Evolutionary conservation across 228 moss, liverwort and hornwort genomes (phyloP), one percentile per base, ranked within the genome.

Genomic region (Sphagnum magellanicum): DNA sequence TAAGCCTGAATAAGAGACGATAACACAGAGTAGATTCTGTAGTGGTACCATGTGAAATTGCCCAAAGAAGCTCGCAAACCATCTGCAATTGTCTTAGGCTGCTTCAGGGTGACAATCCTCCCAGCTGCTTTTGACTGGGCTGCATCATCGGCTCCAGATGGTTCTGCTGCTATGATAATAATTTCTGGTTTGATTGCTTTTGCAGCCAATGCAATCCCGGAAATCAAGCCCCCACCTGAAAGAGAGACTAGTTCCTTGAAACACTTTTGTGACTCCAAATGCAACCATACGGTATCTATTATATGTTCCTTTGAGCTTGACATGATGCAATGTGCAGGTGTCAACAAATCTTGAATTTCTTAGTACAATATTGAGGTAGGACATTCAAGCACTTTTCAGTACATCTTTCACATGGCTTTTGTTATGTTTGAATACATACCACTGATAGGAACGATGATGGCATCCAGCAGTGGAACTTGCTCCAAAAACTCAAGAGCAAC

Each of bases 61-160:
- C 94, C 91, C 67, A 94, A 73, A 8, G 81, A 81, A 65, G 84
- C 87, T 74, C 82, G 81, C 58, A 94, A 53, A 49, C 91, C 94
- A 71, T 94, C 94, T 8, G 91, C 91, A 51, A 94, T 81, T 16
- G 94, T 94, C 57, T 82, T 76, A 52, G 85, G 79, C 70, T 9
- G 71, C 64, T 79, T 10, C 74, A 87, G 79, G 59, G 87, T 91
- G 72, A 91, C 59, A 12, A 90, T 15, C 48, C 74, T 69, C 12
- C 91, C 91, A n/a, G 69, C 75, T 55, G 71, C 75, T 69, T 94
- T 94, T 0, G 94, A 94, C 65, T 75, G 80, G 50, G 91, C 87
- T 52, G 91, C 91, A 82, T 94, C 94, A 66, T 91, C 91, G 32
- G 94, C 94, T 75, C 94, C 94, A 49, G 67, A 73, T 67, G 94